Conservation (phyloP, 768 basidiomycete species). For the Phallus indusiatus region DNA sequence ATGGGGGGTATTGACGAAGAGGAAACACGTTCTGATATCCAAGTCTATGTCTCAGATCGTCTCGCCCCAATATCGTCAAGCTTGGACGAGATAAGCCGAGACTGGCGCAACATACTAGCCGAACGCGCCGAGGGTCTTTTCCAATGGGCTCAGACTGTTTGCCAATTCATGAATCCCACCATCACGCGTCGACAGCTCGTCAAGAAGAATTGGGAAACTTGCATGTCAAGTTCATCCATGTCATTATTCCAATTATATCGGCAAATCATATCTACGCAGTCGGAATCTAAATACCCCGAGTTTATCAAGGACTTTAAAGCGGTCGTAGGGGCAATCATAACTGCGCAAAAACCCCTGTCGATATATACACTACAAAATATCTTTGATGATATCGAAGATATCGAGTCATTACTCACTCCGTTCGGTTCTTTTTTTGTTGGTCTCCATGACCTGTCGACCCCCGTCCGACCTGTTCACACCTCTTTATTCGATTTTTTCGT, state of each 20-base stretch:
- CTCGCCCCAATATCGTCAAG: not conserved
- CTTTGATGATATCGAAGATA: too few relatives aligned
- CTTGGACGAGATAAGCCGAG: not conserved
- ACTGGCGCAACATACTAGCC: slow-evolving; percentile 8
- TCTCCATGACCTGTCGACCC: too few relatives aligned
- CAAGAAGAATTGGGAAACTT: not conserved
- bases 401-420: too few relatives aligned
- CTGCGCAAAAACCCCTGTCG: slow-evolving; percentile 18
- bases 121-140: slow-evolving; percentile 19
- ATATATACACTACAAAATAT: slow-evolving; percentile 5
- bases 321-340: slow-evolving; percentile 16
- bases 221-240: slow-evolving; percentile 14
- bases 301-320: slow-evolving; percentile 13
- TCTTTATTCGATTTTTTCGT: too few relatives aligned
- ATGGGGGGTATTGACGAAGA: not conserved
- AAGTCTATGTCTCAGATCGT: not conserved
- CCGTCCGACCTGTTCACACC: too few relatives aligned
- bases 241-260: slow-evolving; percentile 14
- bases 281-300: not conserved
- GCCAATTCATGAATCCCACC: too few relatives aligned
- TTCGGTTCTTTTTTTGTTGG: too few relatives aligned
- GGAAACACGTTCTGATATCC: not conserved
- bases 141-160: too few relatives aligned
- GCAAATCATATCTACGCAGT: slow-evolving; percentile 12
- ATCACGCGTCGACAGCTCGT: not conserved